Base-by-base conservation (phyloP, 2,329 filamentous ascomycete species). In the Diaporthe humulicola region DNA sequence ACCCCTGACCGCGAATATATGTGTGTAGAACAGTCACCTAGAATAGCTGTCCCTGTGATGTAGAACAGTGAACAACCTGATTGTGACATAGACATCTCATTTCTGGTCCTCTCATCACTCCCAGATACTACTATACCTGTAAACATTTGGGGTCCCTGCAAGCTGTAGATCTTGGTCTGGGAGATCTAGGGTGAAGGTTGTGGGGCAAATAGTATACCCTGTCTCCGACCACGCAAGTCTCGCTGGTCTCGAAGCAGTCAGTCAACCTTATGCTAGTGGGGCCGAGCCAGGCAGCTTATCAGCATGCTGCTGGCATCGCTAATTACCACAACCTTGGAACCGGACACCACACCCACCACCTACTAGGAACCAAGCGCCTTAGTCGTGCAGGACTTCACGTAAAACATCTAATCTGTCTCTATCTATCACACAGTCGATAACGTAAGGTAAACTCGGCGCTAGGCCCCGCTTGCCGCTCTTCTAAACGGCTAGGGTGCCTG, bases 201-300 rank as follows among this genome's bases (percentile, higher is more conserved):
- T 67, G 45, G 64, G 64, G 45, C 61, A 30, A 14, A 6, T 36
- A 10, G 12, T 30, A 12, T 9, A 22, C 60, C 61, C 42, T 67
- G 28, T 36, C 61, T 28, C 45, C 30, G 45, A 67, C 61, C 33
- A 36, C 61, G 22, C 45, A 52, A 52, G 45, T 67, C 45, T 14
- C 14, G n/a, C 25, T 42, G 36, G n/a, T 30, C 38, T 30, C 38
- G 25, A 45, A 12, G 30, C 19, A 22, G 22, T 50, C 56, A 8
- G 15, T 50, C 22, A 9, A 14, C 22, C n/a, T 10, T 15, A 38
- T 67, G n/a, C n/a, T n/a, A n/a, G n/a, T n/a, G 64, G 28, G 38
- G 45, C 33, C 30, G 45, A 22, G 45, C 60, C 64, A 38, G 64
- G 48, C 45, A 19, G 30, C 64, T 67, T 52, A 67, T 69, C 64